Evolutionary conservation across 2,329 filamentous ascomycete species (phyloP), one percentile per base, ranked within the genome.

Genomic region (Chaetomium sp.): DNA sequence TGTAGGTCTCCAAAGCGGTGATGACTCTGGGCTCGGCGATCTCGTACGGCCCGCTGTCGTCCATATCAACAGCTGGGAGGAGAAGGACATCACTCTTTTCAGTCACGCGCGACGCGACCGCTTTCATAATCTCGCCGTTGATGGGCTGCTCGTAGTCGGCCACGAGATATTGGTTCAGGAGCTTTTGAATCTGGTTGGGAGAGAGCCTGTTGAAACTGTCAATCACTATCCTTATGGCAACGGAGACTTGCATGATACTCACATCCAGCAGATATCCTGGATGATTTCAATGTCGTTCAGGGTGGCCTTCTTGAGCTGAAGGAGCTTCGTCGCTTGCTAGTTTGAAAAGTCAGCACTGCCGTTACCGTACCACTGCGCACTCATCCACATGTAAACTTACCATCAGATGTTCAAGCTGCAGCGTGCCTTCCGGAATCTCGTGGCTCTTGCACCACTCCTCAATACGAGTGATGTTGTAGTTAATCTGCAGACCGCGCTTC

Each of bases 401-500:
- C 94, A 99, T 99, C 65, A 99, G 76, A 77, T 99, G 94, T 78
- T 99, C 94, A 55, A 99, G 81, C 75, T 97, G 92, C 52, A 99
- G 80, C 35, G 92, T 99, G 54, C 94, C 94, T 73, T 99, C 92
- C 1, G 94, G 94, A 92, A 99, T 97, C 66, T 97, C 94, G 71
- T 99, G 95, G 68, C 91, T 96, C 84, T 99, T 99, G 76, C 94
- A 99, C 94, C 94, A 99, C 74, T 99, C 94, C 72, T 99, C 94
- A 61, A 99, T 99, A 56, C 94, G 85, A 32, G 94, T 99, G 71
- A 99, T 99, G 76, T 99, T 99, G 79, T 99, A 99, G 76, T 99
- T 99, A 76, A 99, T 99, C 73, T 99, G 94, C 53, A 99, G 82
- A 65, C 94, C 94, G 72, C 94, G 90, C 79, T 99, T 99, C 94